Evolutionary conservation across 345 rosid genomes (phyloP).

Genomic region (Bruguiera parviflora): DNA sequence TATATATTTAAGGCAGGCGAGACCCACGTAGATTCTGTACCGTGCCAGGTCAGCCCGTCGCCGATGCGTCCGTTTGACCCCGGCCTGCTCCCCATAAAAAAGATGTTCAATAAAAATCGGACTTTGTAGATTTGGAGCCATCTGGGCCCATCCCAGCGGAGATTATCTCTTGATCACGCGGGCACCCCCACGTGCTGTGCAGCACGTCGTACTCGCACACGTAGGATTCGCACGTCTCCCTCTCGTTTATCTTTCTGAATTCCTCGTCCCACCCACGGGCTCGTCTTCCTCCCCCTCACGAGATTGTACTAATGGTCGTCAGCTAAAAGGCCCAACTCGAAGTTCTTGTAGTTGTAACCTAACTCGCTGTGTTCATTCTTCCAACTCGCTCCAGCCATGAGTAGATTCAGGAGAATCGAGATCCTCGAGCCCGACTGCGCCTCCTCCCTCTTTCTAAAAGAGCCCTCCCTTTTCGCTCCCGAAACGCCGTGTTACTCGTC

Average conservation of each 20-base stretch:
- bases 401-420: slow-evolving; percentile 41
- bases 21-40: no score
- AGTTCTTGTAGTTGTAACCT: background rate
- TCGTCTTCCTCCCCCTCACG: background rate
- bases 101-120: no score
- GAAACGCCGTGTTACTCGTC: slow-evolving; percentile 28
- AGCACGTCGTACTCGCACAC: slow-evolving; percentile 13
- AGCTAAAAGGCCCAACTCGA: slow-evolving; percentile 3
- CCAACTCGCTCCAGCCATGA: slow-evolving; percentile 34
- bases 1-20: no score
- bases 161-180: background rate
- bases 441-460: slow-evolving; percentile 17
- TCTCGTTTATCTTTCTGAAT: no score
- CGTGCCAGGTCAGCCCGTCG: no score
- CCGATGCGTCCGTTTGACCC: no score
- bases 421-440: slow-evolving; percentile 36
- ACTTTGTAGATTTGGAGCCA: no score
- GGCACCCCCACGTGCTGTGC: slow-evolving; percentile 3
- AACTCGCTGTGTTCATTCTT: slow-evolving; percentile 26
- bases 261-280: background rate
- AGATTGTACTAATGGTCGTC: background rate
- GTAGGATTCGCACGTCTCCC: slow-evolving; percentile 23
- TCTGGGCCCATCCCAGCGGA: no score
- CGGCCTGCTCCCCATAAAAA: no score
- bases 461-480: slow-evolving; percentile 39